Conservation (phyloP, 2,329 filamentous ascomycete species). For the Fusarium praegraminearum region DNA sequence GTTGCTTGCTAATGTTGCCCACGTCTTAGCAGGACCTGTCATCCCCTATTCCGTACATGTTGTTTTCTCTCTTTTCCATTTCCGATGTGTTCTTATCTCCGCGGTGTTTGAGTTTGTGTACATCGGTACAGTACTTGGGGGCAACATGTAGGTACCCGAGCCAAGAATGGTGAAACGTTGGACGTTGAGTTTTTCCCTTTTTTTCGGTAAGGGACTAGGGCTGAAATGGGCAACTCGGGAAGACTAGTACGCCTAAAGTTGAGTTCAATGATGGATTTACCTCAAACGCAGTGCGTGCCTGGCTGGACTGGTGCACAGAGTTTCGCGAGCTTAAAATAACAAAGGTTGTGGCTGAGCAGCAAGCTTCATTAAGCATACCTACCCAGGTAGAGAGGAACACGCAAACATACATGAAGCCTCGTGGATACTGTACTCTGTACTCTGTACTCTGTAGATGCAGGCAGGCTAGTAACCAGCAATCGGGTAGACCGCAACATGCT, state of each 20-base stretch:
- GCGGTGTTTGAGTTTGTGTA: slow-evolving; percentile 2
- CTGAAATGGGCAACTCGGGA: slow-evolving; percentile 33
- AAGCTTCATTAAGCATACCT: background rate
- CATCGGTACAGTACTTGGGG: background rate
- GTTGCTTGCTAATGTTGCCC: slow-evolving; percentile 1
- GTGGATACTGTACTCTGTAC: background rate
- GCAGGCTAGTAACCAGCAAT: background rate
- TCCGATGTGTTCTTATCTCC: slow-evolving; percentile 11
- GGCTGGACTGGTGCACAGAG: background rate
- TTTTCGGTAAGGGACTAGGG: slow-evolving; percentile 5
- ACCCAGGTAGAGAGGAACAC: background rate
- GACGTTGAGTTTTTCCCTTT: slow-evolving; percentile 19
- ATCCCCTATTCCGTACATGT: slow-evolving; percentile 24
- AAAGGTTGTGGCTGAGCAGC: background rate
- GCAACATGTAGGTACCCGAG: slow-evolving; percentile 7
- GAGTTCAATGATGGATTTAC: slow-evolving; percentile 7
- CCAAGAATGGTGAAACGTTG: slow-evolving; percentile 30
- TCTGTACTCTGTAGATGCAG: too few species aligned
- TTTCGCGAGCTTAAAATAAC: background rate
- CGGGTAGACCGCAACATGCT: slow-evolving; percentile 22
- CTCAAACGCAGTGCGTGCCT: background rate
- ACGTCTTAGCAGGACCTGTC: slow-evolving; percentile 1
- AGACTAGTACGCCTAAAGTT: slow-evolving; percentile 1
- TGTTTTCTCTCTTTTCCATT: slow-evolving; percentile 1
- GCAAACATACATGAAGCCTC: background rate